Base-by-base conservation (phyloP, 2,329 filamentous ascomycete species). In the Aspergillus pseudotamarii region DNA sequence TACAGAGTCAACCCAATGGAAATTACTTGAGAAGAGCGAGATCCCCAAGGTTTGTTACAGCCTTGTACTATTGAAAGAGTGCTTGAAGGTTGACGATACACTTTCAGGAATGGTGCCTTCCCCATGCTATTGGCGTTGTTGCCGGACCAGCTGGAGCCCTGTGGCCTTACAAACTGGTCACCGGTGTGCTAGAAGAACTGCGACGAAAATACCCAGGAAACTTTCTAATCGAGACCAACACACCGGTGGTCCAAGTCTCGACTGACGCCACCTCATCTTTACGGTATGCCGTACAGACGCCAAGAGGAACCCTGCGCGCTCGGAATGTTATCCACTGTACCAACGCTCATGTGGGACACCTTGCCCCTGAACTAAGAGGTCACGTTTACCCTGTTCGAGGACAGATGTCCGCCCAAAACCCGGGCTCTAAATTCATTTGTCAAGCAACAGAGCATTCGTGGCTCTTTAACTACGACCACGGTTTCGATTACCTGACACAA, bases 241-340 rank as follows among this genome's bases (percentile, higher is more conserved):
- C 71, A 1, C 53, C 70, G 1, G 71, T 73, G 2, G 65, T 54
- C 8, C 55, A 46, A 4, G 60, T 71, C 11, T 28, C 41, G 0
- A 16, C 6, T 9, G 28, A 50, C 10, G 19, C 11, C n/a, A 12
- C n/a, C 4, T n/a, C 62, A 16, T 2, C 6, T 3, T 56, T 61
- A 4, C 57, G 50, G 16, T 85, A 83, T 68, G 70, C 73, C 1
- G 68, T 88, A 6, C 66, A 76, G 5, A 88, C 86, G 1, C 59
- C 67, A 0, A 75, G 81, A 8, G 85, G 85, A 2, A 66, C 48
- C 0, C 76, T 88, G 38, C 71, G 69, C 4, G 78, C 84, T 9
- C 75, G 76, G 0, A 82, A 88, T 58, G 76, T 89, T 1, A 78
- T 89, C 2, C 84, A 89, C 65, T 84, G 84, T 9, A 89, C 85